These are phyloP conservation scores for Plectosphaerella plurivora DNA, from an alignment of 2,329 filamentous ascomycete species.

Conservation along the genomic window DNA sequence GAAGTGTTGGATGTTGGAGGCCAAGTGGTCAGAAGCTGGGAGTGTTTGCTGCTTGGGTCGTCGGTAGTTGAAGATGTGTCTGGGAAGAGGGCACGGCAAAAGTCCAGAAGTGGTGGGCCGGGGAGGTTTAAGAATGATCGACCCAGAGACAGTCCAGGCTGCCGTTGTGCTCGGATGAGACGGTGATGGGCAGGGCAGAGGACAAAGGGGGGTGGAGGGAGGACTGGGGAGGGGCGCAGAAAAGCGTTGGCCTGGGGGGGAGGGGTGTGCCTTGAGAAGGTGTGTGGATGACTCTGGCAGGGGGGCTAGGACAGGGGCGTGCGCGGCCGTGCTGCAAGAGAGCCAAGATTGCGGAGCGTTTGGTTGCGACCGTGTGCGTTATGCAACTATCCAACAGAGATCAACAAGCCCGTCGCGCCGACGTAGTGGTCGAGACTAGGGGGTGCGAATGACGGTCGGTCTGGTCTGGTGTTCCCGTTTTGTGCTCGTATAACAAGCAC, in stretches of 20 bases:
- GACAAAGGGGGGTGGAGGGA: neutral
- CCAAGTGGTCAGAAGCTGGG: neutral
- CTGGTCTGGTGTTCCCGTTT: no score
- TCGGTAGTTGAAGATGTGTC: neutral
- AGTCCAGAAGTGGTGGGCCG: neutral
- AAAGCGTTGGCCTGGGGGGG: neutral
- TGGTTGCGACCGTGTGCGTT: neutral
- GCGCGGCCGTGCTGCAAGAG: neutral
- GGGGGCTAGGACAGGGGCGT: neutral
- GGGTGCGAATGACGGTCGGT: neutral
- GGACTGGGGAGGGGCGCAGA: neutral
- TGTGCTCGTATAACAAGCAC: no score
- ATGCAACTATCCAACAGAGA: neutral
- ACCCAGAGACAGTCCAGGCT: neutral
- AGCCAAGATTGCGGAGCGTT: neutral
- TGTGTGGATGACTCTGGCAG: neutral
- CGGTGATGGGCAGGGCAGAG: neutral
- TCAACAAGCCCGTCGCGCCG: neutral
- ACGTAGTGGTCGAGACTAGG: neutral
- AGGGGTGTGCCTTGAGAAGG: neutral
- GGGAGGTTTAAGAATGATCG: neutral
- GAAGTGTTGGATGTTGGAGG: neutral
- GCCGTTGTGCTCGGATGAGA: neutral
- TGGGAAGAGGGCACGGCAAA: neutral
- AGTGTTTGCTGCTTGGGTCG: neutral